Base-by-base conservation (phyloP, 2,329 filamentous ascomycete species). In the Neopestalotiopsis sp. region DNA sequence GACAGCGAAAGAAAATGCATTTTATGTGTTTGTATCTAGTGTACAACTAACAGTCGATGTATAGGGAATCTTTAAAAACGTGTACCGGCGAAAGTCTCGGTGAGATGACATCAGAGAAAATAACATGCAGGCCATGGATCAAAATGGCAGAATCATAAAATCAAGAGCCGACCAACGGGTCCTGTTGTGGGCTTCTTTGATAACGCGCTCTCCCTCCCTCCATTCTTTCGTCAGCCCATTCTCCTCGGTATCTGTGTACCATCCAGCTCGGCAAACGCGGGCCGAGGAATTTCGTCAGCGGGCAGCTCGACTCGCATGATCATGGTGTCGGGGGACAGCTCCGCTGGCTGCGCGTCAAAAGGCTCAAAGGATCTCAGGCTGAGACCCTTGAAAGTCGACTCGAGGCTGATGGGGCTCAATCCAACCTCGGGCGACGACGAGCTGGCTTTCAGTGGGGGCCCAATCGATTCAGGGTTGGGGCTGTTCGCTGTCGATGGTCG, bases 271-370 rank as follows among this genome's bases (percentile, higher is more conserved):
- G 42, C 42, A 17, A 66, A 24, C 24, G 56, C 20, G 7, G 63
- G 14, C 20, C 49, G 13, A 0, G 42, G 63, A 3, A 58, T 58
- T 17, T 56, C 49, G 6, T 58, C 49, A 17, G 63, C 49, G 12
- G 63, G 63, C 24, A 66, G 45, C 49, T 66, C 63, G 45, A 49
- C 63, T n/a, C 63, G 24, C 63, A 58, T 66, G 45, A 32, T n/a
- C 28, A 57, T 38, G 13, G 63, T 66, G 10, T 66, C 63, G 20
- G 63, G 49, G 42, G 28, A 57, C 45, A 66, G n/a, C 45, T 66
- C 63, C 17, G 63, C 63, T 13, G 49, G 28, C 59, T 62, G 59
- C n/a, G n/a, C 30, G 24, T 62, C 34, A 2, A 45, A 28, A 7
- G 38, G 14, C 17, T 45, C 42, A 24, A 49, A 45, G 20, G 13